phyloP scores from a whole-genome alignment of 768 basidiomycete genomes.

The Suillus plorans region DNA sequence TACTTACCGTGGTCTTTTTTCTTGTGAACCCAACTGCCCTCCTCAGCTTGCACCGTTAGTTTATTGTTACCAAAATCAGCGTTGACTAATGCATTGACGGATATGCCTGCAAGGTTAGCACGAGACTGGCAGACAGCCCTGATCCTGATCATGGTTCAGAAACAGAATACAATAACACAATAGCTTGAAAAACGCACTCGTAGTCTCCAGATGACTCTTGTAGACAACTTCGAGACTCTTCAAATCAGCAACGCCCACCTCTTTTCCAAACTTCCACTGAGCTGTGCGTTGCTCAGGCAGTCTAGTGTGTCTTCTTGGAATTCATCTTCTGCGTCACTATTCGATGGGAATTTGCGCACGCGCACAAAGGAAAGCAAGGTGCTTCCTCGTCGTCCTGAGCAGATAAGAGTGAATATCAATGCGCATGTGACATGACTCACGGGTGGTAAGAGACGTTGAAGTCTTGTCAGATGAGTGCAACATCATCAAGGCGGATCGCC shows the following conservation, averaged over 20 bases:
- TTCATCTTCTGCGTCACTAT: constrained; percentile 72
- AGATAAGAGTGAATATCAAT: neutral
- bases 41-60: too few species aligned
- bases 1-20: too few species aligned
- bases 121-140: constrained; percentile 69
- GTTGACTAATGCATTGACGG: constrained; percentile 98
- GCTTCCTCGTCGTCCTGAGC: constrained; percentile 82
- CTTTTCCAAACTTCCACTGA: constrained; percentile 86
- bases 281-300: constrained; percentile 80
- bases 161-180: neutral
- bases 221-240: constrained; percentile 96
- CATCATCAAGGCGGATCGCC: constrained; percentile 81
- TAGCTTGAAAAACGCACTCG: too few species aligned
- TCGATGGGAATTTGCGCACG: constrained; percentile 88
- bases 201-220: constrained; percentile 87
- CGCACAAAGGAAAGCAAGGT: constrained; percentile 91
- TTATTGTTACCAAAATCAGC: constrained; percentile 57
- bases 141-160: constrained; percentile 43
- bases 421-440: constrained; percentile 40
- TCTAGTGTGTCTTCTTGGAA: constrained; percentile 80
- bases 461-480: constrained; percentile 78
- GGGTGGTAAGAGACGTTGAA: constrained; percentile 89
- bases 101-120: constrained; percentile 93
- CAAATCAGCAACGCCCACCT: constrained; percentile 84
- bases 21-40: too few species aligned